Evolutionary conservation across 2,329 filamentous ascomycete species (phyloP), one percentile per base, ranked within the genome.

Genomic region (Colletotrichum sp.): DNA sequence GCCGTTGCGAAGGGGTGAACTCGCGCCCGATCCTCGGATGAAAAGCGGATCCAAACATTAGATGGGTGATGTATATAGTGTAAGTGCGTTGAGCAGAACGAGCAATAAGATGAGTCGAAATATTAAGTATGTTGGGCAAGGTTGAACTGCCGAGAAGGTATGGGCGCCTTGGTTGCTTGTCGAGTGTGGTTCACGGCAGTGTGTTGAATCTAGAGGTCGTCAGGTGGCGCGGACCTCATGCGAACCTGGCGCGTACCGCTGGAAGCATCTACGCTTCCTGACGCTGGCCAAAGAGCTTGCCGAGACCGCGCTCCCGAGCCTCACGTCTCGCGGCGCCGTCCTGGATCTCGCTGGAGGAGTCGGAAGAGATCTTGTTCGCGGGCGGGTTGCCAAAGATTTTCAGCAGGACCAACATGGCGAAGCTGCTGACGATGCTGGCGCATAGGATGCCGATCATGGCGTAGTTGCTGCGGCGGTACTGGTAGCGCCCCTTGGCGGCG

Each of bases 361-460:
- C 85, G 30, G 70, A 80, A 12, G 82, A 78, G 55, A 89, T 84
- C 81, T 89, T 90, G 39, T 83, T 84, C 80, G 86, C 89, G 2
- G 88, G 88, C 52, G 87, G 81, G 79, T 91, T 91, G 24, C 91
- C 92, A 74, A 92, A 85, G 34, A 90, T 83, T 82, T 81, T 93
- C 55, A 98, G 85, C 73, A 95, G 84, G 21, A 92, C 80, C 66
- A 92, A 91, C 93, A 97, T 96, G 72, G 89, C 81, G 26, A 93
- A 86, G 59, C 93, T 93, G 80, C 93, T 94, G 6, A 93, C 78
- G 67, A 98, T 96, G 85, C 95, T 98, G 67, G 93, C 86, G 77
- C 91, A 92, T 24, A 98, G 85, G 72, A 98, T 98, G 4, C 93
- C 96, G 75, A 98, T 92, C 95, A 98, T 98, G 79, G 93, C 92